These are phyloP conservation scores for Penicillium polonicum DNA, from an alignment of 2,329 filamentous ascomycete genomes.

Conservation along the genomic window DNA sequence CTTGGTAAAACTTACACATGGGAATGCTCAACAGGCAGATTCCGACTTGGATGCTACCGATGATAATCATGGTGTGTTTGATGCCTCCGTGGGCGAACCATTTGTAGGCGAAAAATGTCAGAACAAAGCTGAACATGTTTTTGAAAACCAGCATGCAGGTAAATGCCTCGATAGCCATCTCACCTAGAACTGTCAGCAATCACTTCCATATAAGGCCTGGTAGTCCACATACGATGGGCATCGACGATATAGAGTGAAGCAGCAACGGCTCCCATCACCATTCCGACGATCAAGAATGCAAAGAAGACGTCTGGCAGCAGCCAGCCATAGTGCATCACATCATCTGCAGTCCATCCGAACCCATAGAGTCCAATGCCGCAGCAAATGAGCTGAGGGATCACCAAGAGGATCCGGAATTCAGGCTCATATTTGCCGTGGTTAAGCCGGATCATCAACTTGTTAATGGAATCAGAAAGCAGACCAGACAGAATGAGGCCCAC, in stretches of 20 bases:
- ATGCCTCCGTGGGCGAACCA: constrained; percentile 68
- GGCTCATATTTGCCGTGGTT: constrained; percentile 87
- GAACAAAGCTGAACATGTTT: constrained; percentile 83
- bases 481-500: constrained; percentile 76
- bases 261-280: constrained; percentile 87
- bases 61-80: constrained; percentile 62
- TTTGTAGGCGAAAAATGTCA: constrained; percentile 80
- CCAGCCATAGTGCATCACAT: constrained; percentile 65
- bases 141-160: constrained; percentile 91
- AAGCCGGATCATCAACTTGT: constrained; percentile 65
- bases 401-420: constrained; percentile 81
- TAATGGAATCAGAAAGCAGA: constrained; percentile 69
- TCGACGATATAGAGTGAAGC: constrained; percentile 88
- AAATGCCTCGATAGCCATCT: constrained; percentile 82
- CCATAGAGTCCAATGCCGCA: constrained; percentile 78
- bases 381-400: constrained; percentile 77
- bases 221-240: constrained; percentile 68
- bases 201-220: background rate
- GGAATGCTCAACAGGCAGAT: constrained; percentile 74
- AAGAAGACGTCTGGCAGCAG: constrained; percentile 78
- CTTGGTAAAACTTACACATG: constrained; percentile 63
- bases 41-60: constrained; percentile 74
- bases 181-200: constrained; percentile 50
- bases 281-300: constrained; percentile 77
- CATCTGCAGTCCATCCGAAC: constrained; percentile 71